Evolutionary conservation across 192 early-diverging fungal species (phyloP), one percentile per base, ranked within the genome.

Genomic region (Cetraspora pellucida): DNA sequence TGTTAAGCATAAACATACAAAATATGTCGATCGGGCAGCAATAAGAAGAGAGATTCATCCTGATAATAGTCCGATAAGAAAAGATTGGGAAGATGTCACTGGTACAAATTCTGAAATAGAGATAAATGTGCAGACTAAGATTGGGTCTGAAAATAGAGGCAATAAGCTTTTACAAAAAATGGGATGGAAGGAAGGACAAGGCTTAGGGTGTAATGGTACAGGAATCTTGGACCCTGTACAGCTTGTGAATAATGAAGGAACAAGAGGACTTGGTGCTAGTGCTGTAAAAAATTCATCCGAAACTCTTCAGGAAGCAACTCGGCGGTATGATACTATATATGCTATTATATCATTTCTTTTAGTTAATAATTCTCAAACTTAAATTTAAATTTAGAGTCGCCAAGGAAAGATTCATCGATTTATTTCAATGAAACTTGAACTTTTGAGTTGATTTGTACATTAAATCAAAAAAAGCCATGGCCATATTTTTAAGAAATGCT

Each of bases 161-260:
- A 87, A 84, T 44, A 78, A 81, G 6, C 69, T 93, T 66, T 72
- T 93, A 66, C 83, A 86, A 49, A 88, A 85, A 27, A 87, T 91
- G 87, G 91, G 91, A 0, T 93, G 91, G 91, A 88, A 87, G 60
- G 87, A 90, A 74, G 91, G 90, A 8, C 81, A 87, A 63, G 87
- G 86, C 1, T 75, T 91, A n/a, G 90, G 90, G 6, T 79, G 83
- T 23, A 75, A 78, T 74, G 80, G 83, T 5, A 79, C 67, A 2
- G 87, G 87, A 1, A 89, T 87, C 30, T 78, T 81, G 17, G 81
- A 79, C 17, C 87, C 87, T 6, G 79, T 89, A n/a, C 75, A 86
- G 28, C 85, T 64, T 60, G n/a, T 60, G 45, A 63, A 58, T 8
- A 75, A 75, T 64, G 59, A 75, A 17, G 73, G 73, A 63, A 50